These are phyloP conservation scores for Fraxinus ornus DNA, from an alignment of 305 asterid species.

Conservation along the genomic window DNA sequence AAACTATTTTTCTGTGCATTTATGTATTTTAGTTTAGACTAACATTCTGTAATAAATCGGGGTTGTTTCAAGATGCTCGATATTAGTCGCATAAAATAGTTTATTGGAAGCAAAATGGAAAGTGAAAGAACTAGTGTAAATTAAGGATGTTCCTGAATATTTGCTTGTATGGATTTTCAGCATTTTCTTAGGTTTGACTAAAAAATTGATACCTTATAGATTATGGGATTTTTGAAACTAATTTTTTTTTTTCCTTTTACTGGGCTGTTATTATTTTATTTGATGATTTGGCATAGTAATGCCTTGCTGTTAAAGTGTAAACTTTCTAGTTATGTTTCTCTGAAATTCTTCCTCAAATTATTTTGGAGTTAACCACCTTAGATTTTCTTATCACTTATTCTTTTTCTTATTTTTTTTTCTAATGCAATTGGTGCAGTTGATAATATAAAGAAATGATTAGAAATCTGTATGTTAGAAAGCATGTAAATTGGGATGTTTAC, in stretches of 20 bases:
- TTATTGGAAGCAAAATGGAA: neutral
- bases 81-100: neutral
- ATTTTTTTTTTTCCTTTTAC: too few relatives aligned
- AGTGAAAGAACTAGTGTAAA: neutral
- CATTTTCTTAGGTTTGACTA: neutral
- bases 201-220: conserved; percentile 1
- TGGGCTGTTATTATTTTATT: neutral
- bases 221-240: neutral
- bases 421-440: neutral
- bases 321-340: neutral
- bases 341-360: neutral
- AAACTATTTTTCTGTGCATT: neutral
- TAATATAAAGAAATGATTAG: neutral
- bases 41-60: neutral
- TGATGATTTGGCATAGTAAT: neutral
- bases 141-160: neutral
- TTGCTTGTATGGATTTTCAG: neutral
- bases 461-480: neutral
- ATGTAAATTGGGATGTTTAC: neutral
- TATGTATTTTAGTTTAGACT: neutral
- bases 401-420: too few relatives aligned
- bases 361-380: neutral
- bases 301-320: neutral
- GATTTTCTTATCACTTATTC: neutral
- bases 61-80: neutral